Conservation (phyloP, 2,329 filamentous ascomycete species). For the Sporothrix humicola region DNA sequence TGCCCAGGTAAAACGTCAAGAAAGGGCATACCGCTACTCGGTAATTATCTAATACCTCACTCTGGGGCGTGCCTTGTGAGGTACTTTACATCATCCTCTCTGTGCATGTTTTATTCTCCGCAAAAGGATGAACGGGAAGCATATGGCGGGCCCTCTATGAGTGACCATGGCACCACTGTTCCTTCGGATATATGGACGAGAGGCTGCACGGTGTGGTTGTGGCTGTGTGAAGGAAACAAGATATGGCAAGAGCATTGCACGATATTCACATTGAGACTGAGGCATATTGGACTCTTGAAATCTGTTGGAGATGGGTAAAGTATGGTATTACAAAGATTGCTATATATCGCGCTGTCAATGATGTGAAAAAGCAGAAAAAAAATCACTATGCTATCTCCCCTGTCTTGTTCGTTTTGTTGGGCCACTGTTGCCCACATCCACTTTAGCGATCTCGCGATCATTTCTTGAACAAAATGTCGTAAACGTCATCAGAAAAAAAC, state of each 20-base stretch:
- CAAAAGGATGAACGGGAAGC: neutral
- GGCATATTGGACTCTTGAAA: neutral
- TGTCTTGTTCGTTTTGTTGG: neutral
- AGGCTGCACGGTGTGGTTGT: neutral
- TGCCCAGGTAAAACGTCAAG: neutral
- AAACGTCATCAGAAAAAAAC: conserved; percentile 13
- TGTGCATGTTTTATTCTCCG: neutral
- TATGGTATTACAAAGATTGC: conserved; percentile 29
- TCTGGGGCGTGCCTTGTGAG: neutral
- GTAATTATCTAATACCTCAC: neutral
- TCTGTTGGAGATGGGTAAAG: conserved; percentile 4
- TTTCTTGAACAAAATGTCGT: conserved; percentile 24
- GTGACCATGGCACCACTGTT: neutral
- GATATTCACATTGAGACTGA: neutral
- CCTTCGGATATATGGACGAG: neutral
- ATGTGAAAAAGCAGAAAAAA: neutral
- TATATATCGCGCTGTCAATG: conserved; percentile 25
- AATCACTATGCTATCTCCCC: conserved; percentile 18
- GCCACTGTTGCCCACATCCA: neutral
- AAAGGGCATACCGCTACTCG: neutral
- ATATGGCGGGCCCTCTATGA: neutral
- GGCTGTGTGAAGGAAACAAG: no score
- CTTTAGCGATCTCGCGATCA: conserved; percentile 11
- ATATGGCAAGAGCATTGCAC: neutral
- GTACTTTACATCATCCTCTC: neutral